Percentiles rank a stretch among this genome's conserved stretches.
These are phyloP conservation scores for Asterochloris erici DNA, from an alignment of 139 green algal genomes.

Conservation along the genomic window DNA sequence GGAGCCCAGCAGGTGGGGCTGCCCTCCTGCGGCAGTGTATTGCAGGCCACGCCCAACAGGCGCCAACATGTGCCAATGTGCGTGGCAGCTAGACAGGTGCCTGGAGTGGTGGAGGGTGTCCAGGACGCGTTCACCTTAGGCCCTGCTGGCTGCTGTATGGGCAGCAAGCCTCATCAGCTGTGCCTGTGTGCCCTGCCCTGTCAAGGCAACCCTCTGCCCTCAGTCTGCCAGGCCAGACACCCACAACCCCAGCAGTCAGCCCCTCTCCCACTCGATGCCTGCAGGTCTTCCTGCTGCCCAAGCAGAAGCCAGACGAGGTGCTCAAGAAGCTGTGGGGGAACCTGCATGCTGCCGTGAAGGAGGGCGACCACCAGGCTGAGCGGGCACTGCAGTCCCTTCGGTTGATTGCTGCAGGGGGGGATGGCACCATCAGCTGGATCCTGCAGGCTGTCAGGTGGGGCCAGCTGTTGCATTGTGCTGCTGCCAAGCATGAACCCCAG, in stretches of 20 bases:
- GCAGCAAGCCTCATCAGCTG: background rate
- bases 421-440: conserved; percentile 24
- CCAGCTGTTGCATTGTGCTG: background rate
- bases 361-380: conserved; percentile 17
- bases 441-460: conserved; percentile 1
- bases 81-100: background rate
- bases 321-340: conserved; percentile 15
- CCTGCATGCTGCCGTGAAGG: conserved; percentile 2
- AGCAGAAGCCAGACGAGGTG: conserved; percentile 32
- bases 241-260: background rate
- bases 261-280: background rate
- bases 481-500: background rate
- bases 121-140: background rate
- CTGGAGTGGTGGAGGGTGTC: background rate
- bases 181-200: background rate
- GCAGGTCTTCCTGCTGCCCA: conserved; percentile 8
- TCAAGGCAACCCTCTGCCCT: background rate
- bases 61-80: background rate
- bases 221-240: background rate
- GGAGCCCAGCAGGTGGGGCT: conserved; percentile 9
- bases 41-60: background rate
- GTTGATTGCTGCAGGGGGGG: conserved; percentile 16
- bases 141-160: background rate
- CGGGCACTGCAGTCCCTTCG: conserved; percentile 1
- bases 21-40: background rate